Percentiles rank a stretch among this genome's conserved stretches.
phyloP scores from a whole-genome alignment of 306 rosid genomes.

The Prunus davidiana region DNA sequence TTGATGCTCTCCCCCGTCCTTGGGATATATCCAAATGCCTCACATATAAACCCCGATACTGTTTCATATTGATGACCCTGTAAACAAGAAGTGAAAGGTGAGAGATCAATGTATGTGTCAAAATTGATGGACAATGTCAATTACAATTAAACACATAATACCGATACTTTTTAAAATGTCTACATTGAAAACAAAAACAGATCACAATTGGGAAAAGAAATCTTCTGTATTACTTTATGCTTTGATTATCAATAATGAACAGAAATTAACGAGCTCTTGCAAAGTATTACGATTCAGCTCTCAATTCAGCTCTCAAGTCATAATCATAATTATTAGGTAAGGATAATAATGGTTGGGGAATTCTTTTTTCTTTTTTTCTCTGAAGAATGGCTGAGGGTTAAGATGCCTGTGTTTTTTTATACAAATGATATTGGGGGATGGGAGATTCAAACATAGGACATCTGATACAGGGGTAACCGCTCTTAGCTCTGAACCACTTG shows the following conservation, averaged over 20 bases:
- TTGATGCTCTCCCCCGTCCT: constrained; percentile 91
- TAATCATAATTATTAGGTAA: background rate
- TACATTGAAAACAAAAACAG: background rate
- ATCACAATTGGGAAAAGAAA: background rate
- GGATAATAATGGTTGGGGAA: background rate
- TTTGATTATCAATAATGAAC: background rate
- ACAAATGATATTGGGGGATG: too few species aligned
- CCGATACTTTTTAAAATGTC: too few species aligned
- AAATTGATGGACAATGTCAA: constrained; percentile 1
- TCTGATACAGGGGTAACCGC: too few species aligned
- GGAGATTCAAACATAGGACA: too few species aligned
- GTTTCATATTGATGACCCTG: constrained; percentile 99
- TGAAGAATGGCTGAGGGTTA: background rate
- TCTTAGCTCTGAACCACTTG: too few species aligned
- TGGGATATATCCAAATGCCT: constrained; percentile 94
- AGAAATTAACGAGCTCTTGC: background rate
- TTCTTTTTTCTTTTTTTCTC: too few species aligned
- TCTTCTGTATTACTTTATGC: background rate
- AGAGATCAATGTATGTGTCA: background rate
- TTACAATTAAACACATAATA: background rate
- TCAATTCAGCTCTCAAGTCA: background rate
- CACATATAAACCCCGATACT: constrained; percentile 95
- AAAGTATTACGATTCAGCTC: background rate
- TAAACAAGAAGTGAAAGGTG: constrained; percentile 7
- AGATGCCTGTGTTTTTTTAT: background rate